Evolutionary conservation across 495 filamentous ascomycete species (phyloP), one percentile per base, ranked within the genome.

Genomic region (Penicillium diatomitis): DNA sequence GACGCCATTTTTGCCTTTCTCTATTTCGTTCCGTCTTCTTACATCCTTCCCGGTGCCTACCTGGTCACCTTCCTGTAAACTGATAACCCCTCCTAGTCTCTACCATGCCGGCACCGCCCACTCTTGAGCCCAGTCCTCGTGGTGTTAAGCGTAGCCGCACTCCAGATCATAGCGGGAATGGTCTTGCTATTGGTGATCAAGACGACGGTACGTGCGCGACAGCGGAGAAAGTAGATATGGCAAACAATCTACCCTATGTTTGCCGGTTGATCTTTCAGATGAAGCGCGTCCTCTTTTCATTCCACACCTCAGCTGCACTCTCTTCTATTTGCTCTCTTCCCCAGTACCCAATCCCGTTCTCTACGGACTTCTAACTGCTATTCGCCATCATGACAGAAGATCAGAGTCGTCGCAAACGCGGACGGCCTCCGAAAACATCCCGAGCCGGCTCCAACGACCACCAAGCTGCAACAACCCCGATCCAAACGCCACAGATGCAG

Each of bases 121-220:
- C 67, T 62, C 59, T 72, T 54, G 61, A 66, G 52, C 69, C 73
- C 57, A 73, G 74, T 53, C 80, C 88, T 54, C 84, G 92, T 64
- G 89, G 90, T 52, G 67, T 88, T 63, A 98, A 97, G 75, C 82
- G 92, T 69, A 92, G 87, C 80, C 88, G 89, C 49, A 96, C 92
- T 46, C 90, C 89, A 57, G 87, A 94, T 56, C 74, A 74, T 56
- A 82, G 84, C 62, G 80, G 78, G 60, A 82, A 86, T 62, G 66
- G 72, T 54, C 66, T 69, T 54, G 56, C 66, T 52, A 76, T 78
- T 62, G 80, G 78, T 58, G 76, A 77, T 54, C 78, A 81, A 68
- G 88, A 94, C 73, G 88, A 90, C 75, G 84, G 88, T 90, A 85
- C 68, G 86, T 88, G 70, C 55, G 58, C 57, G 42, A 59, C 51